These are phyloP conservation scores for Ustulina deusta DNA, from an alignment of 2,329 filamentous ascomycete genomes.

Conservation along the genomic window DNA sequence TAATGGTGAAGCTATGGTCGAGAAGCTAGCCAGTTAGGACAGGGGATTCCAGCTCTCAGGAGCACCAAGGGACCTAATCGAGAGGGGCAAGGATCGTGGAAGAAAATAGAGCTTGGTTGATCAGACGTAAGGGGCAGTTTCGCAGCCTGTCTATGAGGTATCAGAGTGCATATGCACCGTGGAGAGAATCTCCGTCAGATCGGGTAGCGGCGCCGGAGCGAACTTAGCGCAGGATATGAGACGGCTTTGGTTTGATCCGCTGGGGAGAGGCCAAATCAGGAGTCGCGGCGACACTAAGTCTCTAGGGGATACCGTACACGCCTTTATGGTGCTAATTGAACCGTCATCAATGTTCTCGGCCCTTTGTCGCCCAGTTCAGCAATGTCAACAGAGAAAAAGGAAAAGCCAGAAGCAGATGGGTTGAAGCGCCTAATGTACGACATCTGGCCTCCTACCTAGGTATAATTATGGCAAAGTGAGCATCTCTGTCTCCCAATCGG, in stretches of 20 bases:
- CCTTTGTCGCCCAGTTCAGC: slow-evolving; percentile 10
- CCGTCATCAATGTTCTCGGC: neutral
- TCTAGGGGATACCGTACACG: slow-evolving; percentile 27
- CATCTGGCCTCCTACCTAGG: slow-evolving; percentile 15
- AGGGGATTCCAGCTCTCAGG: slow-evolving; percentile 10
- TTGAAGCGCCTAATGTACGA: slow-evolving; percentile 33
- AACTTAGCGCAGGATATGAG: slow-evolving; percentile 51
- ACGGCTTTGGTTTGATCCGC: slow-evolving; percentile 58
- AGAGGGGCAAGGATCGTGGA: slow-evolving; percentile 40
- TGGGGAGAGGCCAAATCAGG: slow-evolving; percentile 50
- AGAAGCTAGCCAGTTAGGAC: slow-evolving; percentile 32
- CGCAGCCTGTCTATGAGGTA: slow-evolving; percentile 54
- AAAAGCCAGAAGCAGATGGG: slow-evolving; percentile 35
- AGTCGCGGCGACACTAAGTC: slow-evolving; percentile 22
- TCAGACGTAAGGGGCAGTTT: slow-evolving; percentile 63
- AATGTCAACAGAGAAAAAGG: slow-evolving; percentile 32
- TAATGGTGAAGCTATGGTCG: slow-evolving; percentile 31
- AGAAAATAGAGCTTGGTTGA: slow-evolving; percentile 46
- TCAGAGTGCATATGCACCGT: slow-evolving; percentile 52
- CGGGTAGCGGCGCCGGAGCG: slow-evolving; percentile 46
- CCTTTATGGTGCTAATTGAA: slow-evolving; percentile 7
- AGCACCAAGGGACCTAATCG: slow-evolving; percentile 19
- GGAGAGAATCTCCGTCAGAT: slow-evolving; percentile 39
- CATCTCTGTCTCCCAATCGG: slow-evolving; percentile 38
- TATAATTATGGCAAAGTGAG: slow-evolving; percentile 32